Conservation (phyloP, 2,329 filamentous ascomycete genomes). For the Colletotrichum siamense region DNA sequence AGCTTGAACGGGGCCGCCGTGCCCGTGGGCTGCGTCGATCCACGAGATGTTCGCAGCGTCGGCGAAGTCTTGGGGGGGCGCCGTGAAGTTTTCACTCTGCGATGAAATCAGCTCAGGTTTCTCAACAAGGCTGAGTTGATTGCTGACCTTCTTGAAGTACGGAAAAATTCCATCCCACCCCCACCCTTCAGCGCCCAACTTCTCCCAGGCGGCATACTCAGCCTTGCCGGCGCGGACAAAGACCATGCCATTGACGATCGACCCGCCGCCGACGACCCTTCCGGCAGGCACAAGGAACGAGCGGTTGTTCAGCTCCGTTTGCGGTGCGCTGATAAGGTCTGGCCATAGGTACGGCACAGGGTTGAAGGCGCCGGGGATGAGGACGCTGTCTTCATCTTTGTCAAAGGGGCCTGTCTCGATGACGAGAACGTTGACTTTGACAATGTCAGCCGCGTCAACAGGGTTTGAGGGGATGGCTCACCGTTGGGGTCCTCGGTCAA, state of each 20-base stretch:
- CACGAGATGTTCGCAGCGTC: slow-evolving; percentile 15
- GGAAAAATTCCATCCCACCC: slow-evolving; percentile 40
- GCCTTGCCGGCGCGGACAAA: slow-evolving; percentile 36
- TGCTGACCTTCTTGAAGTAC: slow-evolving; percentile 48
- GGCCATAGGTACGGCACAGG: slow-evolving; percentile 34
- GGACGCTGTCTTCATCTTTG: slow-evolving; percentile 29
- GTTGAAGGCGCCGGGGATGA: slow-evolving; percentile 32
- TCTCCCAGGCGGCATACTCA: slow-evolving; percentile 49
- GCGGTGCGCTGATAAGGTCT: slow-evolving; percentile 27
- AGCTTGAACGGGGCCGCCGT: slow-evolving; percentile 31
- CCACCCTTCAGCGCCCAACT: slow-evolving; percentile 49
- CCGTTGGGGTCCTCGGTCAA: slow-evolving; percentile 1
- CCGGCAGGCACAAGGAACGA: slow-evolving; percentile 31
- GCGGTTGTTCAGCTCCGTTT: slow-evolving; percentile 29
- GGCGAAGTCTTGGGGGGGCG: slow-evolving; percentile 8
- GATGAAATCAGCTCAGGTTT: background rate
- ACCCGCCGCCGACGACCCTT: slow-evolving; percentile 41
- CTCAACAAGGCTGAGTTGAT: too few species aligned
- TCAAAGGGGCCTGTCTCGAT: slow-evolving; percentile 33
- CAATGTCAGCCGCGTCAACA: background rate
- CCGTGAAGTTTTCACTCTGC: slow-evolving; percentile 24
- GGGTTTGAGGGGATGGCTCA: background rate
- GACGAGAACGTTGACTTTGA: slow-evolving; percentile 31
- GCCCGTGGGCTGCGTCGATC: slow-evolving; percentile 28
- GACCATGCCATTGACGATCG: slow-evolving; percentile 43